Evolutionary conservation across 2,329 filamentous ascomycete species (phyloP), one percentile per base, ranked within the genome.

Genomic region (Lachnellula hyalina): DNA sequence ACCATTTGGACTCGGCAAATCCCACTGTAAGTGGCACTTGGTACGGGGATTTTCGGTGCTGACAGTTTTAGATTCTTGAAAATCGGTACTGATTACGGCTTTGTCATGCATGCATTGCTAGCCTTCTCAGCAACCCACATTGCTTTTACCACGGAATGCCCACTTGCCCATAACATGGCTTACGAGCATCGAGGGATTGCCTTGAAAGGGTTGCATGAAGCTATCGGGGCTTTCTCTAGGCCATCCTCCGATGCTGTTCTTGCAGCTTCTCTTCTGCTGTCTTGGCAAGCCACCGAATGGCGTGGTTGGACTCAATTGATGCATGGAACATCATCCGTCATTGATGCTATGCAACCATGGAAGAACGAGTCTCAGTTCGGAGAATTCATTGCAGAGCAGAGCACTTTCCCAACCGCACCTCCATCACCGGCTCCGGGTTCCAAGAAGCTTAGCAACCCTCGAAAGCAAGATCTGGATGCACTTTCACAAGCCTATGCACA

Each of bases 221-320:
- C 91, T 28, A 92, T 97, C 63, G 84, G 85, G 45, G 80, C 81
- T 19, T 96, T 97, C 72, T 95, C 89, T 2, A 85, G 84, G 64
- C 84, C 87, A 51, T 96, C 91, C 58, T 93, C 90, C 2, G 93
- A 99, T 73, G 91, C 92, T 44, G 86, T 96, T 59, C 80, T 99
- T 52, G 93, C 92, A 25, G 90, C 92, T 34, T 96, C 93, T 25
- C 84, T 96, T 45, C 82, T 97, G 47, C 80, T 99, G 49, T 95
- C 92, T 38, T 97, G 94, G 92, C 93, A 97, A 75, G 89, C 90
- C 53, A 94, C 87, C 57, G 93, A 97, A 75, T 97, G 92, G 89
- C 86, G 87, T 71, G 89, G 86, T 73, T 97, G 93, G 93, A 90
- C 87, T 60, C 92, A 92, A 62, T 77, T 96, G 57, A 94, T 96